phyloP scores from a whole-genome alignment of 257 asterid species.

The Solanum ahanhuiri region DNA sequence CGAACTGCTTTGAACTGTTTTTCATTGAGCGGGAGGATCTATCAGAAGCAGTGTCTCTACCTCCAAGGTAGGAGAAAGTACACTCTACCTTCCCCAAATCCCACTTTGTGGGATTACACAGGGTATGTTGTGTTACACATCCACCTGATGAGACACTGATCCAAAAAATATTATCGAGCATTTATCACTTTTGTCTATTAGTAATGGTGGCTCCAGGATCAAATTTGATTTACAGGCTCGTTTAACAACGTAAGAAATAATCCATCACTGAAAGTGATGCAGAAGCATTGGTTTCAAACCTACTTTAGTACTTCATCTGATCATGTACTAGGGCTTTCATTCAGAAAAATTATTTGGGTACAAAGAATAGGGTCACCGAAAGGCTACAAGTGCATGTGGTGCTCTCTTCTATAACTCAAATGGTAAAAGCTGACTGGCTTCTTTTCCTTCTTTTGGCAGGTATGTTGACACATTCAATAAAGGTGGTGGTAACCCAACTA shows the following conservation, averaged over 20 bases:
- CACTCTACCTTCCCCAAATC: neutral
- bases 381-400: neutral
- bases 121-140: neutral
- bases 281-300: neutral
- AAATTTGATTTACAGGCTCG: neutral
- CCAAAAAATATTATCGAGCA: neutral
- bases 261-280: neutral
- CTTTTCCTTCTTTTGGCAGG: conserved; percentile 17
- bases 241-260: neutral
- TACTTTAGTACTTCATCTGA: neutral
- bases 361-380: neutral
- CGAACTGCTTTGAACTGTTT: neutral
- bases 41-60: neutral
- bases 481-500: conserved; percentile 61
- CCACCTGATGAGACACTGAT: neutral
- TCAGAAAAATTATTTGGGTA: neutral
- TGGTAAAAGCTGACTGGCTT: neutral
- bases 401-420: neutral
- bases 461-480: conserved; percentile 38
- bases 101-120: neutral
- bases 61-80: neutral
- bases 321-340: neutral
- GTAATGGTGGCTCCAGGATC: neutral
- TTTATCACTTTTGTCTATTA: neutral
- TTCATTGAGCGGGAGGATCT: neutral